Evolutionary conservation across 2,329 filamentous ascomycete species (phyloP).

Genomic region (Penicillium sp.): DNA sequence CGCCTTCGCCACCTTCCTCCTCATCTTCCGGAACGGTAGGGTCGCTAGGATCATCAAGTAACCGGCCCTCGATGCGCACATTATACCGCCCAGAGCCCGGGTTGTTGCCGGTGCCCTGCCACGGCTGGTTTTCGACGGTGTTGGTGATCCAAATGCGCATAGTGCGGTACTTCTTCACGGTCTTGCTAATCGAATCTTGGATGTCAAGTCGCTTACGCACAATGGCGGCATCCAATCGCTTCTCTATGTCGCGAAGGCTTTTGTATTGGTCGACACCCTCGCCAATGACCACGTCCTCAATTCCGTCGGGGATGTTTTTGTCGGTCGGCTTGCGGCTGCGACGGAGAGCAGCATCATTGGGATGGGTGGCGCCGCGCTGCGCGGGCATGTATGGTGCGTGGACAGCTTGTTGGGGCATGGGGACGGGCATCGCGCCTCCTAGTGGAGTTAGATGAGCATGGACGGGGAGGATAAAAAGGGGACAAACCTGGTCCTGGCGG

Average conservation of each 20-base stretch:
- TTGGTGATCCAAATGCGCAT: constrained; percentile 94
- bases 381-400: constrained; percentile 39
- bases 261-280: constrained; percentile 81
- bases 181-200: constrained; percentile 73
- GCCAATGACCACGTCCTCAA: constrained; percentile 78
- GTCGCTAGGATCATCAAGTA: constrained; percentile 69
- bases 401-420: constrained; percentile 38
- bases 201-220: constrained; percentile 92
- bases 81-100: constrained; percentile 58
- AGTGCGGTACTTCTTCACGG: constrained; percentile 76
- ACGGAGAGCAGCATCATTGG: constrained; percentile 61
- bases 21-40: constrained; percentile 51
- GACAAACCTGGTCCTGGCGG: constrained; percentile 39
- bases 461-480: constrained; percentile 14
- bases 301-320: constrained; percentile 86
- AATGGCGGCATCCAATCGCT: constrained; percentile 85
- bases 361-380: constrained; percentile 38
- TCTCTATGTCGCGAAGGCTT: constrained; percentile 80
- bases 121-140: constrained; percentile 88
- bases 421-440: constrained; percentile 35
- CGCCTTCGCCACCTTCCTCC: constrained; percentile 38
- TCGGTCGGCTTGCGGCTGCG: constrained; percentile 89
- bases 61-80: constrained; percentile 85
- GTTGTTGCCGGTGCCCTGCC: constrained; percentile 59
- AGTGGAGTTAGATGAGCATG: constrained; percentile 14